A percentile compares a stretch with the other conserved stretches of the same genome.
Evolutionary conservation across 2,329 filamentous ascomycete species (phyloP).

Genomic region (Pseudogymnoascus sp.): DNA sequence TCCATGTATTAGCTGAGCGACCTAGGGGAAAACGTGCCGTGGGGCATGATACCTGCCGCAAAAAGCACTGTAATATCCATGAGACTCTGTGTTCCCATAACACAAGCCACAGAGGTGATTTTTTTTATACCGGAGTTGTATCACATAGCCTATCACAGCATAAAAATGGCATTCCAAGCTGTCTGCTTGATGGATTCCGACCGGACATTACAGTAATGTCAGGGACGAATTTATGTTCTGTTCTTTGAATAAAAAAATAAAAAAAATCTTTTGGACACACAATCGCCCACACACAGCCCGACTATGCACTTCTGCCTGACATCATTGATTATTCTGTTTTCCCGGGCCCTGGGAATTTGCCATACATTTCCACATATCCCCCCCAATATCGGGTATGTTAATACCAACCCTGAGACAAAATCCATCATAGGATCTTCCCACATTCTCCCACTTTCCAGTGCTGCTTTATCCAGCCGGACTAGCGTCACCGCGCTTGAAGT

Average conservation of each 20-base stretch:
- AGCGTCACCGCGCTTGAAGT: constrained; percentile 34
- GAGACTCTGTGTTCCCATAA: constrained; percentile 4
- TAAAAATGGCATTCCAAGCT: neutral
- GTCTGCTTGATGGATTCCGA: neutral
- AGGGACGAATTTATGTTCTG: neutral
- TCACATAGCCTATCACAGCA: constrained; percentile 1
- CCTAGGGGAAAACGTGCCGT: neutral
- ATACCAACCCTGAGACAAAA: constrained; percentile 15
- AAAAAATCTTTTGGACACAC: constrained; percentile 18
- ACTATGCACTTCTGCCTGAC: constrained; percentile 41
- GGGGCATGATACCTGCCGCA: neutral
- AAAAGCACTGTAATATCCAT: constrained; percentile 1
- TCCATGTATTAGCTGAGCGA: neutral
- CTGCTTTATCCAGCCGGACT: constrained; percentile 23
- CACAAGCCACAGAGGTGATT: constrained; percentile 8
- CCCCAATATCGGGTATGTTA: constrained; percentile 15
- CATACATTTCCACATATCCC: constrained; percentile 7
- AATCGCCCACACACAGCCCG: constrained; percentile 34
- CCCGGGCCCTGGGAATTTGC: constrained; percentile 3
- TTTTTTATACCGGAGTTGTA: constrained; percentile 3
- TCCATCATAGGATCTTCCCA: constrained; percentile 10
- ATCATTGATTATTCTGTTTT: constrained; percentile 1
- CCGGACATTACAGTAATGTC: neutral
- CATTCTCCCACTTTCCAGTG: constrained; percentile 13
- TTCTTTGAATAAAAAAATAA: constrained; percentile 12